Percentiles rank a stretch among this genome's conserved stretches.
phyloP scores from a whole-genome alignment of 23 red algal genomes.

The Gracilaria vermiculophylla region DNA sequence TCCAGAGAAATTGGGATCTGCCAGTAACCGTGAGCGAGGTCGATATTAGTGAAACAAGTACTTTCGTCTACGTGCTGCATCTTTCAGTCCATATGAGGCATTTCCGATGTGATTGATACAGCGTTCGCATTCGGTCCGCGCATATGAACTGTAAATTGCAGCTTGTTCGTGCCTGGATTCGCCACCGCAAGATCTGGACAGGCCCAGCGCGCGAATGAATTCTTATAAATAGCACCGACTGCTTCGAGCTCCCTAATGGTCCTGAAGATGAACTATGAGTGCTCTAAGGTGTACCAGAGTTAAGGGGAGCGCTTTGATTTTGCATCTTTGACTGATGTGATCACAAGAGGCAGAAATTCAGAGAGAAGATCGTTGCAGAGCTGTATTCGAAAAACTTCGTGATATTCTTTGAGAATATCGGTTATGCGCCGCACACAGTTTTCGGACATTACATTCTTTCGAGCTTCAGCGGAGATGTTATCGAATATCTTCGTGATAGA shows the following conservation, averaged over 20 bases:
- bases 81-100: conserved; percentile 25
- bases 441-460: neutral
- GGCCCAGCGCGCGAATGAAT: neutral
- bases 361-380: neutral
- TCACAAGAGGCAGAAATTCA: neutral
- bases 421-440: neutral
- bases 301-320: neutral
- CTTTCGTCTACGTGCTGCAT: neutral
- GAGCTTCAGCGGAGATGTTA: neutral
- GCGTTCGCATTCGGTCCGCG: neutral
- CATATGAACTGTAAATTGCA: conserved; percentile 19
- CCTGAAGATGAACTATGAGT: neutral
- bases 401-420: neutral
- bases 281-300: neutral
- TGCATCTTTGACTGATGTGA: neutral
- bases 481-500: neutral
- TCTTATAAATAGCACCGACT: neutral
- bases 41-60: conserved; percentile 3
- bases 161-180: neutral
- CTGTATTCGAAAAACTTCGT: conserved; percentile 1
- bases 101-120: neutral
- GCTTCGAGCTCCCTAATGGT: neutral
- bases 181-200: neutral
- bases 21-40: conserved; percentile 30
- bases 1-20: neutral